Evolutionary conservation across 331 rosid species (phyloP).

Genomic region (Malus hybrid): DNA sequence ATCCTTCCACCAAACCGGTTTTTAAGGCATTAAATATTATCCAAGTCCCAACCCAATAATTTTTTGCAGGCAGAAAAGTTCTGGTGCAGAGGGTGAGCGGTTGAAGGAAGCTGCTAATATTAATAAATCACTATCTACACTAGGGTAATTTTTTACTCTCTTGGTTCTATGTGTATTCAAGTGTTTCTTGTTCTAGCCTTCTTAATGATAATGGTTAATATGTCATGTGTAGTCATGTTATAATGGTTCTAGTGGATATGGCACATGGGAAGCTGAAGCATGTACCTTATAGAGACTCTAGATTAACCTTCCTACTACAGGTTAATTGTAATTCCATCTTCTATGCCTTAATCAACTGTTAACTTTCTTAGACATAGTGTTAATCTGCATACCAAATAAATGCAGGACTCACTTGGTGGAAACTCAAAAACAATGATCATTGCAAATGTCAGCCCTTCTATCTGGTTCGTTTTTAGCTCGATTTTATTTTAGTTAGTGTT

Average conservation of each 20-base stretch:
- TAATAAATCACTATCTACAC: constrained; percentile 86
- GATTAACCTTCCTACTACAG: constrained; percentile 96
- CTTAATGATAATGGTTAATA: neutral
- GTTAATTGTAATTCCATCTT: constrained; percentile 32
- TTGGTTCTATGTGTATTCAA: neutral
- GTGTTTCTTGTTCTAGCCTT: constrained; percentile 1
- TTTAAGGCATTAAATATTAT: neutral
- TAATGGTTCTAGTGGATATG: constrained; percentile 92
- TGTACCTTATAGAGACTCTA: constrained; percentile 89
- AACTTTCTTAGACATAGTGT: constrained; percentile 4
- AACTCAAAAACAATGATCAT: constrained; percentile 98
- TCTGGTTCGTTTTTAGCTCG: constrained; percentile 51
- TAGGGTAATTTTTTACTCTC: constrained; percentile 47
- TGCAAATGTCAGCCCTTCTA: constrained; percentile 98
- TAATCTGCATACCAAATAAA: constrained; percentile 16
- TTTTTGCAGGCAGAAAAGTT: constrained; percentile 77
- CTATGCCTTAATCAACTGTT: constrained; percentile 12
- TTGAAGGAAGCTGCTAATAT: constrained; percentile 95
- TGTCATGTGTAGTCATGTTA: constrained; percentile 69
- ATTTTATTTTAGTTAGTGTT: neutral
- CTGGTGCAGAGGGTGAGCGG: constrained; percentile 99
- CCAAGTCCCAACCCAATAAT: constrained; percentile 9
- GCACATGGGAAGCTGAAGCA: constrained; percentile 91
- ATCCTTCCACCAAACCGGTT: neutral
- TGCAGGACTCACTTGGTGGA: constrained; percentile 98